Evolutionary conservation across 352 stramenopile genomes (phyloP).

Genomic region (Phytophthora hybrid): DNA sequence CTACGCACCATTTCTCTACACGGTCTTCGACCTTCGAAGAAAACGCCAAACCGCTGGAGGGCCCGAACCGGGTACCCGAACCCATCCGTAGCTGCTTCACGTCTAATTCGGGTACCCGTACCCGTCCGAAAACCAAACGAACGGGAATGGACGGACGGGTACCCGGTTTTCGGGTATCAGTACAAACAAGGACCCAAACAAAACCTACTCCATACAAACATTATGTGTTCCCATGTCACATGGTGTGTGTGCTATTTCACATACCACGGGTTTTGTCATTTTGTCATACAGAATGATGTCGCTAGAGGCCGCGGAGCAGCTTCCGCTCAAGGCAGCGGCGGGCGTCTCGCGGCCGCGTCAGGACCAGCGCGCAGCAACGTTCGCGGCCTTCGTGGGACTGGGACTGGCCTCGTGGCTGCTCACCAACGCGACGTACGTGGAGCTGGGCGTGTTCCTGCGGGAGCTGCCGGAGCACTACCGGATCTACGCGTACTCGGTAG

Average conservation of each 20-base stretch:
- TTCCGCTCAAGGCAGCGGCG: constrained; percentile 5
- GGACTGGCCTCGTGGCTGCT: constrained; percentile 73
- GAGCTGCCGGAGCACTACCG: constrained; percentile 68
- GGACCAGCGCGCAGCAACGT: constrained; percentile 41
- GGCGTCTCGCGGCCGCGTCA: neutral
- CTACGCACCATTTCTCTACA: too few relatives aligned
- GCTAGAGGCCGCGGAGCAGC: constrained; percentile 4
- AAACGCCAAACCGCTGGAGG: too few relatives aligned
- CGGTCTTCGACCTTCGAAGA: too few relatives aligned
- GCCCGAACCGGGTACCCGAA: too few relatives aligned
- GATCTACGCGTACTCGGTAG: constrained; percentile 77
- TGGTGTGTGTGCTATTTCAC: neutral
- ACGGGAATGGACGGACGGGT: too few relatives aligned
- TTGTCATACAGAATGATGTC: constrained; percentile 9
- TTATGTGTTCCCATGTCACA: too few relatives aligned
- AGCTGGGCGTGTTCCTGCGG: constrained; percentile 65
- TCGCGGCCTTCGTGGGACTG: constrained; percentile 65
- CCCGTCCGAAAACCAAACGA: too few relatives aligned
- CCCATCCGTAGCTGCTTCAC: too few relatives aligned
- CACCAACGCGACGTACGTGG: constrained; percentile 71
- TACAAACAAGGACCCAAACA: too few relatives aligned
- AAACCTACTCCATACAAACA: too few relatives aligned
- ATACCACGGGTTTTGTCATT: neutral
- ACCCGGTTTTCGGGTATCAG: too few relatives aligned
- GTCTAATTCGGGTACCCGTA: too few relatives aligned